Evolutionary conservation across 2,329 filamentous ascomycete genomes (phyloP).

Genomic region (Phyllosticta capitalensis): DNA sequence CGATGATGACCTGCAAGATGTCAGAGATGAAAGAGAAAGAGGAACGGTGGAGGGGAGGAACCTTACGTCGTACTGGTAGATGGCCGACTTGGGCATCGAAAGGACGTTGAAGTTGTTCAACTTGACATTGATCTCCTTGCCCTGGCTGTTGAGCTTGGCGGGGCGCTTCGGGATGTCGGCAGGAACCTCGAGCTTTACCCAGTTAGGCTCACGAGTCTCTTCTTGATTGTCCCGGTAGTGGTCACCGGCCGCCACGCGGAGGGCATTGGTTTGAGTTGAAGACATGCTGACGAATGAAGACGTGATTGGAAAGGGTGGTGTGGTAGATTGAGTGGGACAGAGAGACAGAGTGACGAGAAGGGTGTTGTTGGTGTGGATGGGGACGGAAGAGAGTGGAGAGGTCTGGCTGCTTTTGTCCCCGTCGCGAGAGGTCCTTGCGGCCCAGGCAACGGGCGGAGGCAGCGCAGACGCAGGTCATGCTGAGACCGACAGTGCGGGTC

Average conservation of each 20-base stretch:
- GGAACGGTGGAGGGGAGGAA: not conserved
- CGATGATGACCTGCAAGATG: conserved; percentile 51
- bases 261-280: not conserved
- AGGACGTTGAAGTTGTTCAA: conserved; percentile 70
- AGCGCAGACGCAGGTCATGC: too few species aligned
- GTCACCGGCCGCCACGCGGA: not conserved
- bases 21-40: not conserved
- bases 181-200: conserved; percentile 19
- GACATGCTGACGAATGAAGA: not conserved
- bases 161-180: conserved; percentile 25
- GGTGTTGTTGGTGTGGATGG: not conserved
- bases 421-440: too few species aligned
- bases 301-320: not conserved
- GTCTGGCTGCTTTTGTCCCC: too few species aligned
- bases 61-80: conserved; percentile 82
- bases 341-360: not conserved
- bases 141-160: conserved; percentile 28
- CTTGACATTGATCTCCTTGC: conserved; percentile 29
- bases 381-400: not conserved
- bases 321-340: not conserved
- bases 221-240: not conserved
- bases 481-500: too few species aligned
- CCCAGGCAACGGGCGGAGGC: too few species aligned
- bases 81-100: conserved; percentile 47
- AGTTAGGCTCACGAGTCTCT: not conserved